Evolutionary conservation across 495 filamentous ascomycete genomes (phyloP), one percentile per base, ranked within the genome.

Genomic region (Penicillium diatomitis): DNA sequence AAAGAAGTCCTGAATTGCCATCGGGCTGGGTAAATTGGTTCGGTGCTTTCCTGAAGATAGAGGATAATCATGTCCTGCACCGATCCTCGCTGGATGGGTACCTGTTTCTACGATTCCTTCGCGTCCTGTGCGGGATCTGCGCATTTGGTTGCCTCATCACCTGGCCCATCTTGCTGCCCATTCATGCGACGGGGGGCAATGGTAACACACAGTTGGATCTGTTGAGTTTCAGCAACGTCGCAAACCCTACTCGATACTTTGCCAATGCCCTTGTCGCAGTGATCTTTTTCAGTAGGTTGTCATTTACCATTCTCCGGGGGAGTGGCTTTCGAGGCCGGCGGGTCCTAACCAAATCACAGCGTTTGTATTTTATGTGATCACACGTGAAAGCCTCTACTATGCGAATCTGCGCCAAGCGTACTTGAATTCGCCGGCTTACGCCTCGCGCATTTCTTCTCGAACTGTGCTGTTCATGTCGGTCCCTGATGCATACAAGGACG

Each of bases 121-220:
- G 82, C 47, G 82, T 87, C 45, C 66, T 82, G n/a, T 76, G 84
- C 37, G 70, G 76, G 38, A 79, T 88, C 32, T 87, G 80, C 64
- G 79, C 90, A 41, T 78, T 83, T 10, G 88, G 88, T 20, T 85
- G 80, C 56, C 73, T 79, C 50, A 78, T 95, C 50, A 86, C 83
- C 38, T 92, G 86, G 84, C 86, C 88, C 0, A 71, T 92, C 29
- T 65, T 94, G 37, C 82, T 95, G 56, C 88, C 88, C 3, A 71
- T 94, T 53, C 85, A 92, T 65, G 79, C 77, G 29, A 91, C 85
- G 5, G 85, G 85, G 4, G 79, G 78, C 28, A 77, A 69, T 9
- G 70, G 70, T 0, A 76, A 79, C n/a, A 65, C 57, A 0, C 69
- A 85, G 55, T 74, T 88, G 7, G 82, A 86, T 42, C 62, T 60